Conservation (phyloP, 192 early-diverging fungal genomes). For the Entrophospora sp. region DNA sequence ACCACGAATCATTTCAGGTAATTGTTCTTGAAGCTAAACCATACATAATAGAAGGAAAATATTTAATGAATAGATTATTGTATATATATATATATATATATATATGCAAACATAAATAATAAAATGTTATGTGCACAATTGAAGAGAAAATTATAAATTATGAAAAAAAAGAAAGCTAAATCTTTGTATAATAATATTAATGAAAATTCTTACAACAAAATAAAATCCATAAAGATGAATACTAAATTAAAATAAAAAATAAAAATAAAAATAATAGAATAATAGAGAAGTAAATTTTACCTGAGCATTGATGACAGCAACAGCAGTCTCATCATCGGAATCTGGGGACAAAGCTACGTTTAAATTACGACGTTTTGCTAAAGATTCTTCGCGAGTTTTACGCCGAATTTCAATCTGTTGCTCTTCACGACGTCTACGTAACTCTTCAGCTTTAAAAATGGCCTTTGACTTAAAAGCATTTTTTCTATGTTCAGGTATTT, state of each 20-base stretch:
- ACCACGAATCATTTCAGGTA: slow-evolving; percentile 70
- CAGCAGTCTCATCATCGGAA: slow-evolving; percentile 71
- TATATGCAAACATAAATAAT: not conserved
- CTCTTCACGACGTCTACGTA: slow-evolving; percentile 87
- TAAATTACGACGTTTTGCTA: slow-evolving; percentile 90
- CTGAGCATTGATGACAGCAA: slow-evolving; percentile 43
- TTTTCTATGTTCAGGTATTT: slow-evolving; percentile 51
- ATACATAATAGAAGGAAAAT: not conserved
- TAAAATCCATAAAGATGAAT: too few relatives aligned
- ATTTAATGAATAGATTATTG: not conserved
- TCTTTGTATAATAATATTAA: too few relatives aligned
- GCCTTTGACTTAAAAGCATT: slow-evolving; percentile 83
- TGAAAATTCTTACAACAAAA: too few relatives aligned
- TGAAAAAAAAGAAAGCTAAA: too few relatives aligned
- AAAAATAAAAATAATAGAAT: not conserved
- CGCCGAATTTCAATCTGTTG: slow-evolving; percentile 89
- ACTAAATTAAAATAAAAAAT: not conserved
- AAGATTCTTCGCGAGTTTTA: slow-evolving; percentile 89
- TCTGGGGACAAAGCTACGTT: slow-evolving; percentile 50
- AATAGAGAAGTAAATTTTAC: slow-evolving; percentile 25
- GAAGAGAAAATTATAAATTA: too few relatives aligned
- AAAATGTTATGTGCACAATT: too few relatives aligned
- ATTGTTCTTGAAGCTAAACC: slow-evolving; percentile 58
- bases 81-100: slow-evolving; percentile 1
- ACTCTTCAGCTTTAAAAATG: slow-evolving; percentile 80